Percentiles rank a stretch among this genome's conserved stretches.
phyloP scores from a whole-genome alignment of 2,329 filamentous ascomycete species.

The Trichocomaceae sp. region DNA sequence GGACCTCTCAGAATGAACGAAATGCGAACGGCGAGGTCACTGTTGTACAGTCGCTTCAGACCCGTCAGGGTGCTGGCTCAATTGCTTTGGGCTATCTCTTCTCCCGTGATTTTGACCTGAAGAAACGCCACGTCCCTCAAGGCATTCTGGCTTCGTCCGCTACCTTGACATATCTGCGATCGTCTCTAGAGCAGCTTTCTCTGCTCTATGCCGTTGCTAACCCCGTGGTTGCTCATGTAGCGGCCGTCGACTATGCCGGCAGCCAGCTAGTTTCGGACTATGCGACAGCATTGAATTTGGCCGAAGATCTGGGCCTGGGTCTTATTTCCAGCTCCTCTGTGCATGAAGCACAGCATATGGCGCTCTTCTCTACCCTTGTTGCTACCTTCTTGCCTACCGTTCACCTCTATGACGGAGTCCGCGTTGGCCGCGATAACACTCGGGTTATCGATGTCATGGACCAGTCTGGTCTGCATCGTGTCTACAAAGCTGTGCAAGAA shows the following conservation, averaged over 20 bases:
- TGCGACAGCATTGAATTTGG: constrained; percentile 66
- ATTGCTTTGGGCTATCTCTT: constrained; percentile 96
- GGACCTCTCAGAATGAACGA: constrained; percentile 61
- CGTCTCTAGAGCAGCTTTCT: constrained; percentile 84
- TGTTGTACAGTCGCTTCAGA: constrained; percentile 72
- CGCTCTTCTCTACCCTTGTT: constrained; percentile 75
- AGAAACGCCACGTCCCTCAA: constrained; percentile 87
- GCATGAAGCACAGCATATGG: constrained; percentile 93
- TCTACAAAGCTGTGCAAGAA: constrained; percentile 58
- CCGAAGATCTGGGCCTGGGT: constrained; percentile 84
- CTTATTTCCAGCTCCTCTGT: constrained; percentile 78
- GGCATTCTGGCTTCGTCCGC: constrained; percentile 80
- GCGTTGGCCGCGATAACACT: constrained; percentile 72
- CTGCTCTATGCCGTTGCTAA: constrained; percentile 87
- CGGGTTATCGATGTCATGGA: constrained; percentile 76
- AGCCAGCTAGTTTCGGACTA: constrained; percentile 82
- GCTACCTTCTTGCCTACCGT: constrained; percentile 73
- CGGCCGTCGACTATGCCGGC: constrained; percentile 76
- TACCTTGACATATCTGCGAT: constrained; percentile 70
- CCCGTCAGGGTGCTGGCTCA: constrained; percentile 77
- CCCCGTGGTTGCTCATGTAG: constrained; percentile 86
- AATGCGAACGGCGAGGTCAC: constrained; percentile 81
- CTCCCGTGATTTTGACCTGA: constrained; percentile 89
- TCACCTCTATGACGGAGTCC: constrained; percentile 82
- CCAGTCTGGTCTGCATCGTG: constrained; percentile 60